These are phyloP conservation scores for Torrubiellomyces zombiae DNA, from an alignment of 2,329 filamentous ascomycete genomes.

Conservation along the genomic window DNA sequence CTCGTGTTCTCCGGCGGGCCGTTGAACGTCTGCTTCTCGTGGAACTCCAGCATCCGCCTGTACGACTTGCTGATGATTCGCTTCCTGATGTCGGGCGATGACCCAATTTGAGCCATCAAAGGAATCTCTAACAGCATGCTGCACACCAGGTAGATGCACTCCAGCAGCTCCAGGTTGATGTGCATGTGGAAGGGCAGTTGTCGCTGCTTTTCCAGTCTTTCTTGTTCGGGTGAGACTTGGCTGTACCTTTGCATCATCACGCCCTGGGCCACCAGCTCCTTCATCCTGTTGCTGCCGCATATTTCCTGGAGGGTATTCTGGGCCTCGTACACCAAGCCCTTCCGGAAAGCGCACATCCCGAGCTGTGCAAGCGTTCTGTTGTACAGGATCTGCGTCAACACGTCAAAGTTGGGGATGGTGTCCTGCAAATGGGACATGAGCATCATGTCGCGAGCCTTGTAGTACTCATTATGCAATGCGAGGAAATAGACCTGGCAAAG, in stretches of 20 bases:
- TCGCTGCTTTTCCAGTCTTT: slow-evolving; percentile 89
- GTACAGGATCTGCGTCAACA: slow-evolving; percentile 95
- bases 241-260: slow-evolving; percentile 96
- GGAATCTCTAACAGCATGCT: slow-evolving; percentile 99
- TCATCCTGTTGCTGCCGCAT: slow-evolving; percentile 91
- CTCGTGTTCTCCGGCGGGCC: slow-evolving; percentile 97
- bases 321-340: slow-evolving; percentile 89
- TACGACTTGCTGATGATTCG: slow-evolving; percentile 98
- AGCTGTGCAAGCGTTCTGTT: slow-evolving; percentile 97
- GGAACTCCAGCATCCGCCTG: slow-evolving; percentile 97
- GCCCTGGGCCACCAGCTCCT: slow-evolving; percentile 93
- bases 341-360: slow-evolving; percentile 93
- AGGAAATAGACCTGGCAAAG: slow-evolving; percentile 98
- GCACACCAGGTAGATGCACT: slow-evolving; percentile 97
- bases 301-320: slow-evolving; percentile 97
- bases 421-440: slow-evolving; percentile 98
- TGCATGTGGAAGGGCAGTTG: slow-evolving; percentile 99
- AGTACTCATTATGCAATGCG: slow-evolving; percentile 93
- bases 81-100: slow-evolving; percentile 92
- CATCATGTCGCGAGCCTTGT: slow-evolving; percentile 96
- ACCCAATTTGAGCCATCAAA: slow-evolving; percentile 88
- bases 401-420: slow-evolving; percentile 90
- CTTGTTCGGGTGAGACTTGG: slow-evolving; percentile 93
- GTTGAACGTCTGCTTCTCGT: slow-evolving; percentile 97
- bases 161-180: slow-evolving; percentile 95